Conservation (phyloP, 768 basidiomycete genomes). For the Neoboletus brunneissimus region DNA sequence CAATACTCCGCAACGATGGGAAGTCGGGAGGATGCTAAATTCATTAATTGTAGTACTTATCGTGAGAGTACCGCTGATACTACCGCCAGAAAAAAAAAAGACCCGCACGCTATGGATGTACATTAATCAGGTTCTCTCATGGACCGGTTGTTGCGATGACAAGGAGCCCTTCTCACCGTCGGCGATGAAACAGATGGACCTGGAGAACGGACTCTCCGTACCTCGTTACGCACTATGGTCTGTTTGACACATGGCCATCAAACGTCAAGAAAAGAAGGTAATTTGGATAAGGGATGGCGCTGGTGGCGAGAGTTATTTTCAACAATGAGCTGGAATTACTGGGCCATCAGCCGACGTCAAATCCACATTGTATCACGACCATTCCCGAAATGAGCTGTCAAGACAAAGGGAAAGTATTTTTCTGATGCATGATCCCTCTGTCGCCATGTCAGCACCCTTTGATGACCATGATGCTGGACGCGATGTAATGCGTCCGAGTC, state of each 20-base stretch:
- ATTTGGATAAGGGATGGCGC: conserved; percentile 1
- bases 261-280: conserved; percentile 21
- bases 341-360: conserved; percentile 25
- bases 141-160: conserved; percentile 14
- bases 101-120: background rate
- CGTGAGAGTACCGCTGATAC: conserved; percentile 7
- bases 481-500: background rate
- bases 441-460: background rate
- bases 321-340: conserved; percentile 26
- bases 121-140: background rate
- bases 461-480: background rate
- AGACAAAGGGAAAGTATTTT: background rate
- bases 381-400: conserved; percentile 28
- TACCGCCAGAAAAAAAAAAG: background rate
- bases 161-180: conserved; percentile 11
- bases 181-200: conserved; percentile 27
- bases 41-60: background rate
- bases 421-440: background rate
- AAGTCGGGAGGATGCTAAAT: background rate
- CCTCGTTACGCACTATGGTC: conserved; percentile 20
- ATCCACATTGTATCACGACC: conserved; percentile 11
- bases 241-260: conserved; percentile 26
- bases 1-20: background rate
- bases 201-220: conserved; percentile 10
- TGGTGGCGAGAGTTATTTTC: conserved; percentile 14